Evolutionary conservation across 495 filamentous ascomycete species (phyloP), one percentile per base, ranked within the genome.

Genomic region (Penicillium daleae): DNA sequence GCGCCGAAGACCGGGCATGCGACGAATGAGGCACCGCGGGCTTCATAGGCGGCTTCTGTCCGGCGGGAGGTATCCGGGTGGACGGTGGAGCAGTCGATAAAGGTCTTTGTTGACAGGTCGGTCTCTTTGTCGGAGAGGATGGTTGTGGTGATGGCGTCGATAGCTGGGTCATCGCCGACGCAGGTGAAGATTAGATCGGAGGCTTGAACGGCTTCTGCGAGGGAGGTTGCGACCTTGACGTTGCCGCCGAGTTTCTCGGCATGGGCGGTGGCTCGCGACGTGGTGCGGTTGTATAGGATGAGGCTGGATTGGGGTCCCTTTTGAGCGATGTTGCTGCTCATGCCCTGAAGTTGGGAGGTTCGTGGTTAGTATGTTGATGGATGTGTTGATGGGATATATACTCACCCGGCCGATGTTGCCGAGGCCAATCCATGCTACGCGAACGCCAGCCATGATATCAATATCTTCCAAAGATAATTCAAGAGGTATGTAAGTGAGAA

Each of bases 361-460:
- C 29, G 7, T n/a, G 6, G 26, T 24, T 40, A 32, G n/a, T 24
- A 3, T 27, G 4, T 21, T 12, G n/a, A 22, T 31, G 42, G 17
- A 44, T 39, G 24, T 32, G 15, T 57, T 65, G 37, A 27, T 9
- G 19, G 21, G 56, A 48, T n/a, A 39, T 49, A 29, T 39, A 80
- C 86, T 79, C 80, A 93, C 92, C 61, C 90, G 82, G 62, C 93
- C 93, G 85, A 97, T 96, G 74, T 97, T 97, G 9, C 93, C 93
- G 57, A 97, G 80, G 55, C 93, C 93, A 57, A 96, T 90, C 88
- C 89, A 97, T 68, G 93, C 80, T 17, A 80, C 69, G 26, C 62
- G 65, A 19, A 26, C 33, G 64, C 56, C 65, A 19, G 66, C 56
- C 68, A 74, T 74, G 35, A 22, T 67, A 24, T 12, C 8, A 22